Evolutionary conservation across 176 grass and related monocot genomes (phyloP).

Genomic region (Ensete ventricosum): DNA sequence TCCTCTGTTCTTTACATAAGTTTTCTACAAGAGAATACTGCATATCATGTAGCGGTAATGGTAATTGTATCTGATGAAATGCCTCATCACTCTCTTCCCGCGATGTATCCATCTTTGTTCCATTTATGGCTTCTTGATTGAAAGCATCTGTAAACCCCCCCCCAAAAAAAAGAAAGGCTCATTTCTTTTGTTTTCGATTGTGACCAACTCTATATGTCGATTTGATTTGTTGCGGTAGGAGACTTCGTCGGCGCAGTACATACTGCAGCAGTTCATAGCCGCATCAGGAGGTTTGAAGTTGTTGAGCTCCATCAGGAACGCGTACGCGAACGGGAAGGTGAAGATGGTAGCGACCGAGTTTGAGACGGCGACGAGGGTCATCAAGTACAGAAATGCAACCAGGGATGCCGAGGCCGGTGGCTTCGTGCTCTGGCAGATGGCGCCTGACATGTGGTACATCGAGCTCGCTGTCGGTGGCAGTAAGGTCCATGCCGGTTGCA

Average conservation of each 20-base stretch:
- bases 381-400: neutral
- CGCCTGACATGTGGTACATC: conserved; percentile 15
- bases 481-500: conserved; percentile 16
- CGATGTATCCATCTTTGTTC: neutral
- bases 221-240: neutral
- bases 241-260: conserved; percentile 8
- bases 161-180: neutral
- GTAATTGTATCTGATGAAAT: neutral
- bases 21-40: neutral
- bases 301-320: neutral
- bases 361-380: conserved; percentile 3
- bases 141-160: neutral
- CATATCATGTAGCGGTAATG: neutral
- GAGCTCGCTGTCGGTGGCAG: conserved; percentile 7
- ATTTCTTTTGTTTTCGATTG: neutral
- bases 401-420: conserved; percentile 5
- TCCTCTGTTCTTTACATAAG: neutral
- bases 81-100: neutral
- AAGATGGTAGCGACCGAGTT: conserved; percentile 4
- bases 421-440: conserved; percentile 16
- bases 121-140: neutral
- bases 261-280: conserved; percentile 15
- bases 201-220: no score
- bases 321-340: conserved; percentile 8
- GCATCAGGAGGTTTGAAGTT: conserved; percentile 11